A percentile compares a stretch with the other conserved stretches of the same genome.
These are phyloP conservation scores for Pseudomonodictys pantanalensis DNA, from an alignment of 495 filamentous ascomycete species.

Conservation along the genomic window DNA sequence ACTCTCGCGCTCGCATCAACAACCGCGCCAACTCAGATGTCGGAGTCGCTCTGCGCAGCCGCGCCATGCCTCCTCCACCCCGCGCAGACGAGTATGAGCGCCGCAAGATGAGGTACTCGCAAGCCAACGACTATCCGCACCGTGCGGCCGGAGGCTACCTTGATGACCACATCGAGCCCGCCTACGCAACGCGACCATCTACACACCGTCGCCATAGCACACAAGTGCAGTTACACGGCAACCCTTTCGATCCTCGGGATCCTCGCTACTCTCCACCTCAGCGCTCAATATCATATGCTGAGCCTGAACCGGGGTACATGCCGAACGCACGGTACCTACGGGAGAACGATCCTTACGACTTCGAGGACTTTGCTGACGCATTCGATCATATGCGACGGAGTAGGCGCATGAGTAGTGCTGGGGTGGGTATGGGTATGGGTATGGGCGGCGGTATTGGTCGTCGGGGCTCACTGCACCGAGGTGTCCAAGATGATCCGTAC, in stretches of 20 bases:
- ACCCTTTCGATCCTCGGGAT: not conserved
- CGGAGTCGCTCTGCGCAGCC: too few species aligned
- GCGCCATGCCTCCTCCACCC: too few species aligned
- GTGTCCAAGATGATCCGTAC: too few species aligned
- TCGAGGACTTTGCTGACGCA: not conserved
- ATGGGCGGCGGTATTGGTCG: too few species aligned
- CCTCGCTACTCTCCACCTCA: slow-evolving; percentile 1
- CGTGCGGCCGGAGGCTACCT: not conserved
- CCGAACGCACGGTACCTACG: not conserved
- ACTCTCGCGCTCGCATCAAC: too few species aligned
- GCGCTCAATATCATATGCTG: not conserved
- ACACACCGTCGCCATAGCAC: not conserved
- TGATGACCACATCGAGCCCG: not conserved
- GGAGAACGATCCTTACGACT: not conserved
- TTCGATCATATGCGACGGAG: not conserved
- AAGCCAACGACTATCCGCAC: not conserved
- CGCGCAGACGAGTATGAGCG: too few species aligned
- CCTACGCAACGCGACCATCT: not conserved
- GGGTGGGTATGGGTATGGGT: too few species aligned
- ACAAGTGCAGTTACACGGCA: too few species aligned
- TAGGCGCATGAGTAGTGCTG: too few species aligned
- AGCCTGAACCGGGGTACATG: not conserved
- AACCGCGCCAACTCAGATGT: too few species aligned
- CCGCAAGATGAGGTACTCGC: too few species aligned
- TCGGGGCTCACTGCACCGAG: too few species aligned